Evolutionary conservation across 228 moss, liverwort and hornwort genomes (phyloP).

Genomic region (Sphagnum fallax): DNA sequence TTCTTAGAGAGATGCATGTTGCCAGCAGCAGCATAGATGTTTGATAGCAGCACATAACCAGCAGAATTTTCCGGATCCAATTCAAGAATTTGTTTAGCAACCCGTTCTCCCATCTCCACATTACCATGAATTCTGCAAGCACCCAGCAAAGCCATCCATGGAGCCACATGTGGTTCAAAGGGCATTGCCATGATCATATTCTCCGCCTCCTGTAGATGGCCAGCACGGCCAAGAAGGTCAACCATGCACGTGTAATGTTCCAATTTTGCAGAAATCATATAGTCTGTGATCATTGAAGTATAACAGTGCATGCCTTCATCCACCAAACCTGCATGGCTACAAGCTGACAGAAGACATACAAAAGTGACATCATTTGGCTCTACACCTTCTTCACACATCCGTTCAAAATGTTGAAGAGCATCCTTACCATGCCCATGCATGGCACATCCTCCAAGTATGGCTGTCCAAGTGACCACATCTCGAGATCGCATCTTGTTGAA

Average conservation of each 20-base stretch:
- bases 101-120: conserved; percentile 3
- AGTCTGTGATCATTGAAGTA: background rate
- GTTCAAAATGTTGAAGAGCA: background rate
- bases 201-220: background rate
- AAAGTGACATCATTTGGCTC: conserved; percentile 1
- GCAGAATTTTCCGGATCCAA: background rate
- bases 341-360: background rate
- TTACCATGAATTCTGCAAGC: conserved; percentile 1
- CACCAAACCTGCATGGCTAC: conserved; percentile 3
- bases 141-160: conserved; percentile 2
- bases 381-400: conserved; percentile 1
- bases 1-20: background rate
- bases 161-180: background rate
- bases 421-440: background rate
- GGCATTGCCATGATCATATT: background rate
- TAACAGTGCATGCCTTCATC: background rate
- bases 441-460: background rate
- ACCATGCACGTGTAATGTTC: conserved; percentile 3
- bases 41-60: background rate
- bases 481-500: background rate
- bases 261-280: background rate
- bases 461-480: conserved; percentile 1
- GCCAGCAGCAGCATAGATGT: conserved; percentile 3
- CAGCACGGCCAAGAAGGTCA: conserved; percentile 4
- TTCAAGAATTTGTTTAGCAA: background rate